Base-by-base conservation (phyloP, 1,284 basidiomycete species). In the Singerocomus inundabilis region DNA sequence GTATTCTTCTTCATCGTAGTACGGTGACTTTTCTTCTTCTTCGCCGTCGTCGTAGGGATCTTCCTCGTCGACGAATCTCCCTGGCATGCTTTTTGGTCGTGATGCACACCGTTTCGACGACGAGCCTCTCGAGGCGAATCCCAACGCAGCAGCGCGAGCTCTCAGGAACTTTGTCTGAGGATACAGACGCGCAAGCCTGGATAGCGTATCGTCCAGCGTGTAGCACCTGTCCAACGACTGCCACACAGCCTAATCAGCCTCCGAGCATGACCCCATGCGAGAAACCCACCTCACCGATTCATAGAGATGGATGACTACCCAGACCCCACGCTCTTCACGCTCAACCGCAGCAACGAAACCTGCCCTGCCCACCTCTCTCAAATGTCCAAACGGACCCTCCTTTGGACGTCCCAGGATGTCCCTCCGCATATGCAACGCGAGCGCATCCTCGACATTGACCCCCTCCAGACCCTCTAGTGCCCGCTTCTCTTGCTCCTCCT, bases 271-370 rank as follows among this genome's bases (percentile, higher is more conserved):
- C 34, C 25, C 38, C 34, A 33, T 24, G 2, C 5, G 1, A 43
- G 5, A 6, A 36, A 41, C 44, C 30, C 13, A n/a, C 75, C 85
- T 57, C 64, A 92, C 91, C 36, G 88, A 75, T 60, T 92, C 88
- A 60, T 91, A 93, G 7, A 93, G 74, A 67, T 93, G 91, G 29
- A 93, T 75, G 12, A 92, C 80, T 13, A 93, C 87, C 81, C 86
- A 91, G 5, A 82, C 77, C 3, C 78, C 79, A 46, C 70, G 71
- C 29, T 81, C 80, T 64, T 91, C 91, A 26, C 78, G 73, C 64
- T 93, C 91, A 5, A 93, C 82, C 3, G 91, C 88, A 44, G 73
- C 71, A 46, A 93, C 73, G 60, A 85, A 93, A 24, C 86, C 85
- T 51, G 80, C 75, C 53, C 81, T 69, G 0, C 88, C 90, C 5